These are phyloP conservation scores for Bothriochloa decipiens DNA, from an alignment of 176 grass and related monocot species.

Conservation along the genomic window DNA sequence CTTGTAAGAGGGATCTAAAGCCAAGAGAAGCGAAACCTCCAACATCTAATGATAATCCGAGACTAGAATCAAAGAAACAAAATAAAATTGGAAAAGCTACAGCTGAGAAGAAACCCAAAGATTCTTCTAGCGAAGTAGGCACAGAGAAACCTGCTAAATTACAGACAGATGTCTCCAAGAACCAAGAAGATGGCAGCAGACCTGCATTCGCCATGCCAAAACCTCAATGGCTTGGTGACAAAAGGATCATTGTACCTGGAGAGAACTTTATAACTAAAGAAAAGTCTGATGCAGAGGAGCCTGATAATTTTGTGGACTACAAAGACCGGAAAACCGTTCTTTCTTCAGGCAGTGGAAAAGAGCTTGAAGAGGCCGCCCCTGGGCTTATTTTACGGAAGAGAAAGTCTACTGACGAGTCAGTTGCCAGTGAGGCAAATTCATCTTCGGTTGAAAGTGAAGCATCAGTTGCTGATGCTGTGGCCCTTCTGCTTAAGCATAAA, in stretches of 20 bases:
- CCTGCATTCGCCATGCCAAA: constrained; percentile 59
- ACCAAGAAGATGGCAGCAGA: constrained; percentile 51
- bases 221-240: constrained; percentile 95
- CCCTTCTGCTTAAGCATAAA: constrained; percentile 89
- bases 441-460: constrained; percentile 65
- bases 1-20: constrained; percentile 69
- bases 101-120: constrained; percentile 36
- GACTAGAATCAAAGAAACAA: constrained; percentile 43
- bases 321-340: constrained; percentile 79
- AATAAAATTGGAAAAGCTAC: constrained; percentile 35
- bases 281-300: constrained; percentile 56
- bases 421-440: constrained; percentile 39
- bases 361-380: constrained; percentile 73
- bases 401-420: constrained; percentile 49
- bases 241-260: constrained; percentile 53
- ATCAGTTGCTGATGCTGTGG: constrained; percentile 88
- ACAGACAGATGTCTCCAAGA: constrained; percentile 34
- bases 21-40: constrained; percentile 39
- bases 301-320: constrained; percentile 91
- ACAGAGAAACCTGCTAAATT: constrained; percentile 28
- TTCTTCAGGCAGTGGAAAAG: constrained; percentile 48
- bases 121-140: constrained; percentile 41
- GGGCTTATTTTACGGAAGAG: constrained; percentile 92
- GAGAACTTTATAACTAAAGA: constrained; percentile 58
- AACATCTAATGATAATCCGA: constrained; percentile 36